phyloP scores from a whole-genome alignment of 805 yeast species.

The Saccharomyces jurei region DNA sequence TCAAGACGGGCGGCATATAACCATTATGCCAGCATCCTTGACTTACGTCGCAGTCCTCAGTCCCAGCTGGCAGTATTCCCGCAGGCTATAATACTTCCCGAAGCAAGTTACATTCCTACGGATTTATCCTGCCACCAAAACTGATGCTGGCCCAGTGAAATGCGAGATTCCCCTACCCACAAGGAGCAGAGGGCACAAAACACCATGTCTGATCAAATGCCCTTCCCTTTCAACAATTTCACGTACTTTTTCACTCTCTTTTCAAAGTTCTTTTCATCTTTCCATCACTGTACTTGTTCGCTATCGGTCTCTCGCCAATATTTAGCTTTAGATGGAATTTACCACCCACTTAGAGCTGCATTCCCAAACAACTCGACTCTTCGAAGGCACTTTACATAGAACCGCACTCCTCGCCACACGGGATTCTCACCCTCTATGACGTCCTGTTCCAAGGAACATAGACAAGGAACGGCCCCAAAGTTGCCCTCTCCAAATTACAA shows the following conservation, averaged over 20 bases:
- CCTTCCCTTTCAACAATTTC: conserved; percentile 40
- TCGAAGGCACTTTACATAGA: conserved; percentile 28
- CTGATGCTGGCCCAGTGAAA: conserved; percentile 33
- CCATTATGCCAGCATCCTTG: conserved; percentile 35
- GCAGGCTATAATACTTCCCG: conserved; percentile 29
- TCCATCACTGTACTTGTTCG: conserved; percentile 41
- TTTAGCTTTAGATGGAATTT: conserved; percentile 38
- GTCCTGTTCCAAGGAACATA: conserved; percentile 36
- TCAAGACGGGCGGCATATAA: conserved; percentile 34
- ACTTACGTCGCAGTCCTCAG: conserved; percentile 32
- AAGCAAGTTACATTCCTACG: conserved; percentile 30
- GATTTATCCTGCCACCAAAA: conserved; percentile 32
- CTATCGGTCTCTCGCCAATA: conserved; percentile 42
- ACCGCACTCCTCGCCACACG: conserved; percentile 30
- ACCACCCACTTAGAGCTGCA: conserved; percentile 34
- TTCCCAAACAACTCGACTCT: conserved; percentile 31
- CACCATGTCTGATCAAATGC: conserved; percentile 35
- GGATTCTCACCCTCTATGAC: conserved; percentile 39
- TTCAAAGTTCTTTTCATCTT: conserved; percentile 39
- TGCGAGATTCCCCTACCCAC: conserved; percentile 27
- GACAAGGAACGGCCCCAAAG: conserved; percentile 29
- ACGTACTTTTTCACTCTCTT: conserved; percentile 40
- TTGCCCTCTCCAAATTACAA: conserved; percentile 35
- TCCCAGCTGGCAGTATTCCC: conserved; percentile 27
- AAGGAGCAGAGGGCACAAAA: conserved; percentile 24